phyloP scores from a whole-genome alignment of 768 basidiomycete genomes.

The Tylopilus balloui region DNA sequence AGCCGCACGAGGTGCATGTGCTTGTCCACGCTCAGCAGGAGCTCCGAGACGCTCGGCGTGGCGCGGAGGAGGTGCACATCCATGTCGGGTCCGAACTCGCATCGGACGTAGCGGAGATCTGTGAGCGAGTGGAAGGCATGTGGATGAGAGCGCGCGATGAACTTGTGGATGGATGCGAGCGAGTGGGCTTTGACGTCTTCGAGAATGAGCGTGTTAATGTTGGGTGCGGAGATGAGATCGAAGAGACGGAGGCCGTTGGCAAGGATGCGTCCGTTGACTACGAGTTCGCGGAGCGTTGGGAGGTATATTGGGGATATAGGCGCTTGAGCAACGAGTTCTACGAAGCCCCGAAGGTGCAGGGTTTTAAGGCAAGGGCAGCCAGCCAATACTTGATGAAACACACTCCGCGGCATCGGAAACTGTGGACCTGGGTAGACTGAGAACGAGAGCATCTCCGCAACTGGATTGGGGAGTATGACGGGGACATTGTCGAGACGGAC shows the following conservation, averaged over 20 bases:
- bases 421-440: slow-evolving; percentile 33
- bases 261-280: slow-evolving; percentile 29
- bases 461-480: slow-evolving; percentile 21
- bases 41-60: slow-evolving; percentile 30
- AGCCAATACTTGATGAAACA: slow-evolving; percentile 18
- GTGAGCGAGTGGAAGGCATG: slow-evolving; percentile 28
- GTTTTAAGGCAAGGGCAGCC: slow-evolving; percentile 19
- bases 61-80: slow-evolving; percentile 31
- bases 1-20: slow-evolving; percentile 29
- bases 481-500: slow-evolving; percentile 33
- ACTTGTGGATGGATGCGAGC: slow-evolving; percentile 27
- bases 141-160: slow-evolving; percentile 26
- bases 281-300: slow-evolving; percentile 28
- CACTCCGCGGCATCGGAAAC: slow-evolving; percentile 26
- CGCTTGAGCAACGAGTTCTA: slow-evolving; percentile 24
- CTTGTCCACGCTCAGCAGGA: slow-evolving; percentile 30
- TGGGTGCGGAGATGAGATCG: slow-evolving; percentile 30
- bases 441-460: slow-evolving; percentile 27
- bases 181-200: slow-evolving; percentile 29
- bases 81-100: slow-evolving; percentile 31
- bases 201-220: slow-evolving; percentile 29
- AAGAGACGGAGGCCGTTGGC: slow-evolving; percentile 29
- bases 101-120: slow-evolving; percentile 26
- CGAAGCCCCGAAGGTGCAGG: slow-evolving; percentile 30
- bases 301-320: slow-evolving; percentile 21